These are phyloP conservation scores for Gloeopeniophorella convolvens DNA, from an alignment of 768 basidiomycete genomes.

Conservation along the genomic window DNA sequence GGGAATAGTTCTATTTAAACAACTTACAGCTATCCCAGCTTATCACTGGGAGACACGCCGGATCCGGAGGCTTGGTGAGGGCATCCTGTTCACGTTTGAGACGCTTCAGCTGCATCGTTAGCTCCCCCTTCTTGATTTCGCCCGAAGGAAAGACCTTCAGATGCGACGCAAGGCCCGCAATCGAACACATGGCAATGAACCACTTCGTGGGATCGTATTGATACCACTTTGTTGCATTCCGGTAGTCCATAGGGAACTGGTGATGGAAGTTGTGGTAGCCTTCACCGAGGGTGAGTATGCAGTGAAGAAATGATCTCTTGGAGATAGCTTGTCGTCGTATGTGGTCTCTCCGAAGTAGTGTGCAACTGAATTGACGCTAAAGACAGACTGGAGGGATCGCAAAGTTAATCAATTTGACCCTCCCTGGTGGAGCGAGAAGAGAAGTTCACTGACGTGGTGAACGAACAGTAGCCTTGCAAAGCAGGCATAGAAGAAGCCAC, in stretches of 20 bases:
- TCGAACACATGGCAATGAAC: slow-evolving; percentile 68
- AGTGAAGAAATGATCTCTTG: slow-evolving; percentile 44
- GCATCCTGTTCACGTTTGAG: slow-evolving; percentile 58
- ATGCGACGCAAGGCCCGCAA: slow-evolving; percentile 68
- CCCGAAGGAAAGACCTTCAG: slow-evolving; percentile 83
- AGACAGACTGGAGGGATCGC: slow-evolving; percentile 40
- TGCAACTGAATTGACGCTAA: slow-evolving; percentile 54
- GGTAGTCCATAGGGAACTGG: slow-evolving; percentile 52
- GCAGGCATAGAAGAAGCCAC: slow-evolving; percentile 46
- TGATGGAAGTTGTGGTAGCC: slow-evolving; percentile 80
- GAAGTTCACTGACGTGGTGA: slow-evolving; percentile 42
- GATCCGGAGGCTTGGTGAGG: slow-evolving; percentile 55
- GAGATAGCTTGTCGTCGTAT: slow-evolving; percentile 51
- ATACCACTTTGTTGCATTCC: slow-evolving; percentile 57
- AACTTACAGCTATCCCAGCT: slow-evolving; percentile 78
- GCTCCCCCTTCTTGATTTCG: slow-evolving; percentile 76
- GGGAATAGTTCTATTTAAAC: too few species aligned
- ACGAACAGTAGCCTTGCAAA: slow-evolving; percentile 42
- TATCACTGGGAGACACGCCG: slow-evolving; percentile 61
- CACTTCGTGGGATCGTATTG: slow-evolving; percentile 66
- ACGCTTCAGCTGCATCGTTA: slow-evolving; percentile 78
- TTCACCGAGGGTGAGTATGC: slow-evolving; percentile 61
- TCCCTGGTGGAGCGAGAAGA: neutral
- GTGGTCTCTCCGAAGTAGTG: slow-evolving; percentile 51
- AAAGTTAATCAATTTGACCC: neutral